Evolutionary conservation across 345 rosid genomes (phyloP), one percentile per base, ranked within the genome.

Genomic region (Pistacia vera): DNA sequence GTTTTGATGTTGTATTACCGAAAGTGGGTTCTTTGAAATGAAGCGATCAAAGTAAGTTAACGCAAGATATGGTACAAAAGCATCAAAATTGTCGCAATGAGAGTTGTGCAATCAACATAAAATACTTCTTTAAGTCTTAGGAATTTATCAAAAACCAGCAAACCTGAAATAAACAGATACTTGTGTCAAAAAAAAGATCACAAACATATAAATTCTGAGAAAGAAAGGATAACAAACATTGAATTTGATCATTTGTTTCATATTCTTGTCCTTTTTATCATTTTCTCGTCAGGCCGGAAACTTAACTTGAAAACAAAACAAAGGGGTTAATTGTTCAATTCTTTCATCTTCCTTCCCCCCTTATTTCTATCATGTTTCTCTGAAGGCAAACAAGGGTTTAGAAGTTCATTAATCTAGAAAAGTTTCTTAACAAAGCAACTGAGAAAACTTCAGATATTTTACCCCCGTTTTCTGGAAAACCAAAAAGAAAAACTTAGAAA

Each of bases 41-140:
- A 35, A 74, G 13, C 63, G 70, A 64, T 74, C 70, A 41, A 64
- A 74, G 63, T 64, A 74, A 9, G 4, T 41, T 22, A 64, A 7
- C 13, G 77, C 77, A 38, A 74, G 55, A 64, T 74, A 64, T 22
- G 67, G 67, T 10, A 60, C 11, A 25, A 48, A 41, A 9, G 20
- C 48, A 30, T 72, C 75, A 14, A 41, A 44, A 2, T 25, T 13
- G 1, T 13, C 36, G 13, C 8, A 44, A 18, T 10, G 11, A 2
- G 28, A 44, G 14, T 4, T 3, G 18, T 41, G 18, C 57, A 66
- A 4, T 3, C 36, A 64, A 64, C 20, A 5, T 5, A 60, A 60
- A 11, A 60, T 60, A 25, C 10, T 59, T 17, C 6, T 9, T 4
- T 16, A 33, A 0, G n/a, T 35, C 11, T 10, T 35, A 20, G 36